Conservation (phyloP, 345 rosid genomes). For the Eucalyptus guilfoylei region DNA sequence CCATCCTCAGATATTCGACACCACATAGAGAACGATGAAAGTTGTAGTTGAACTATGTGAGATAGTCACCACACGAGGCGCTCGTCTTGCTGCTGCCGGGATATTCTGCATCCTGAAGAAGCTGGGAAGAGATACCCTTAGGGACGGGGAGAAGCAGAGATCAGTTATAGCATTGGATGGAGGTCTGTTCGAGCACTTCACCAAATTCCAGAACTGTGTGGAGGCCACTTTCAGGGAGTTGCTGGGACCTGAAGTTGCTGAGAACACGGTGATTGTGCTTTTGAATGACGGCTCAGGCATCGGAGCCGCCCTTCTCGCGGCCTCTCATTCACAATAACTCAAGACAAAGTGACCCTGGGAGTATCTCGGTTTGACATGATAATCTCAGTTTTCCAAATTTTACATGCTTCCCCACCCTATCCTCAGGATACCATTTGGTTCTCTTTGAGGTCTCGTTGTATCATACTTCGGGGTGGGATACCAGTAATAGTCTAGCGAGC, state of each 20-base stretch:
- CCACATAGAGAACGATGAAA: conserved; percentile 16
- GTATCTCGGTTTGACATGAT: not conserved
- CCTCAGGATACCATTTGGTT: not conserved
- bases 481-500: not conserved
- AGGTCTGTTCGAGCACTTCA: conserved; percentile 59
- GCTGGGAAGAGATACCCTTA: conserved; percentile 11
- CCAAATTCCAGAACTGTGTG: conserved; percentile 18
- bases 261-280: conserved; percentile 18
- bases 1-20: conserved; percentile 7
- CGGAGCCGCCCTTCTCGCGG: conserved; percentile 73
- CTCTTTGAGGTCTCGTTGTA: not conserved
- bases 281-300: conserved; percentile 71
- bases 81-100: conserved; percentile 36
- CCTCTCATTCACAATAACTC: conserved; percentile 55
- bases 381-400: not conserved
- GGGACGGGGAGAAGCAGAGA: conserved; percentile 29
- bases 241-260: conserved; percentile 39
- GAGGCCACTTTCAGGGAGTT: conserved; percentile 20
- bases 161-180: conserved; percentile 67
- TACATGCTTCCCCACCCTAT: not conserved
- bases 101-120: conserved; percentile 30
- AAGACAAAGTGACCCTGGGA: not conserved
- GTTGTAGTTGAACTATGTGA: conserved; percentile 16
- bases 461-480: not conserved
- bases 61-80: conserved; percentile 25